Evolutionary conservation across 1,284 basidiomycete genomes (phyloP).

Genomic region (Mycosarcoma maydis): DNA sequence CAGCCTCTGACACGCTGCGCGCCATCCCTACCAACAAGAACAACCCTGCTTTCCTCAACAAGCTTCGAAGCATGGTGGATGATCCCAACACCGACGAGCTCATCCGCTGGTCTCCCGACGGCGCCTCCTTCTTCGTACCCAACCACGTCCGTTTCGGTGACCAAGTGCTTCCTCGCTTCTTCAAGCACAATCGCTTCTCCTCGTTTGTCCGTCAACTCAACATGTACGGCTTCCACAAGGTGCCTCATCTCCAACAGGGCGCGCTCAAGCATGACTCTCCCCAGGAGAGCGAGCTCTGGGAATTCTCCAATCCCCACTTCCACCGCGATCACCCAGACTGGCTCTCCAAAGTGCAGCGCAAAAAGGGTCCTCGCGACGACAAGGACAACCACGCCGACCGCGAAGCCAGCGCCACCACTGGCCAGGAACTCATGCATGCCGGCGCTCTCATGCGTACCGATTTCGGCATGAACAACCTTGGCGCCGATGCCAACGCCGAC

Average conservation of each 20-base stretch:
- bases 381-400: slow-evolving; percentile 35
- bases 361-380: slow-evolving; percentile 67
- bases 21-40: slow-evolving; percentile 57
- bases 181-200: slow-evolving; percentile 76
- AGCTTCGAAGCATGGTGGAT: slow-evolving; percentile 89
- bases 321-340: slow-evolving; percentile 88
- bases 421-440: slow-evolving; percentile 36
- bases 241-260: slow-evolving; percentile 88
- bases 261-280: slow-evolving; percentile 73
- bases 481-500: slow-evolving; percentile 8
- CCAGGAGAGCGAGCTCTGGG: slow-evolving; percentile 84
- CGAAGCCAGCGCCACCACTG: slow-evolving; percentile 21
- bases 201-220: slow-evolving; percentile 88
- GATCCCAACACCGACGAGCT: slow-evolving; percentile 82
- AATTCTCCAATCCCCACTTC: slow-evolving; percentile 91
- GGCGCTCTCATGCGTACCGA: slow-evolving; percentile 54
- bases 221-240: slow-evolving; percentile 73
- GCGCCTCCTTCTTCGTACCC: slow-evolving; percentile 91
- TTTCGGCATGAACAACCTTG: slow-evolving; percentile 21
- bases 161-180: slow-evolving; percentile 71
- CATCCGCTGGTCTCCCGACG: slow-evolving; percentile 88
- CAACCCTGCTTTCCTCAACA: slow-evolving; percentile 88
- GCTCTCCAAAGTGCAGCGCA: slow-evolving; percentile 85
- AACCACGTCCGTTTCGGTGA: slow-evolving; percentile 92
- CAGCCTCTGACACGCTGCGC: slow-evolving; percentile 20